Evolutionary conservation across 306 rosid genomes (phyloP), one percentile per base, ranked within the genome.

Genomic region (Cucurbita moschata): DNA sequence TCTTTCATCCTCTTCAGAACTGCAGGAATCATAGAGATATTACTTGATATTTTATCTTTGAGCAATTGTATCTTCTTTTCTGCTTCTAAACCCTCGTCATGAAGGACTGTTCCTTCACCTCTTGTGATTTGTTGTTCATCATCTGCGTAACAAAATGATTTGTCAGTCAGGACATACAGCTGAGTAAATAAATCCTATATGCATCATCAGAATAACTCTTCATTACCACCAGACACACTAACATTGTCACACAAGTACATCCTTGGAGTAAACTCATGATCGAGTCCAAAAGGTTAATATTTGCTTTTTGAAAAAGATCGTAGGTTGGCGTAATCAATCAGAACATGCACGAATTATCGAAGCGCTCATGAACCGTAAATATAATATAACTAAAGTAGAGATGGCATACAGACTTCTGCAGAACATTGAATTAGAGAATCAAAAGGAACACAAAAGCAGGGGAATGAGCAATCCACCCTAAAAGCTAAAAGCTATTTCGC

Each of bases 1-100:
- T 87, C 97, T 72, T 79, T 84, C 87, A 89, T 84, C 82, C 96
- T 86, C 84, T 88, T 84, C 89, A 88, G 53, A 73, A 87, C 88
- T 64, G 77, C 7, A 42, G 89, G 96, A 82, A 90, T 73, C 13
- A 81, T 81, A 23, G 85, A 63, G 49, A 77, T 79, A 79, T 93
- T 93, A 66, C 81, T 78, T n/a, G 94, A 78, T 52, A 86, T 75
- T 81, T 88, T 90, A 10, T 86, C 94, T n/a, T 84, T 83, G 18
- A 90, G 82, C 76, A 93, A 65, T 43, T 61, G 88, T 43, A 84
- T 72, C 81, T 88, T 90, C 82, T 80, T 75, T 38, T 81, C 82
- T 42, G 78, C 76, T 82, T 85, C 90, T 58, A 83, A 83, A 73
- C 82, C 88, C 72, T 77, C 88, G 16, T 71, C 70, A 3, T 63